These are phyloP conservation scores for Cryptococcus wingfieldii DNA, from an alignment of 1,284 basidiomycete species.

Conservation along the genomic window DNA sequence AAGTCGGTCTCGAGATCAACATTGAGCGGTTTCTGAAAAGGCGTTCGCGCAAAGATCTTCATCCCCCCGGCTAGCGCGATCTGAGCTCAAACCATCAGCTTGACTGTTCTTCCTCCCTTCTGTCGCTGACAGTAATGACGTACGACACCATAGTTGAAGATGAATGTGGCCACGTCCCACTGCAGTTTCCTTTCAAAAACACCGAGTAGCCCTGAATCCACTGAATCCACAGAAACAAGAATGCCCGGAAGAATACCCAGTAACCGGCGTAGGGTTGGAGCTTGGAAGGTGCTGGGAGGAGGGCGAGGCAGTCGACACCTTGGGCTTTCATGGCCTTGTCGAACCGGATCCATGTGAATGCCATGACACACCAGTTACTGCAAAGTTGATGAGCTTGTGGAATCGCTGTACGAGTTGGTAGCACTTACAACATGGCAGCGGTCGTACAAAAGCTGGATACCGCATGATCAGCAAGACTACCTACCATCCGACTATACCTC, in stretches of 20 bases:
- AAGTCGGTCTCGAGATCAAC: conserved; percentile 14
- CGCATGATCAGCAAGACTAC: not conserved
- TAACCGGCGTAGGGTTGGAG: conserved; percentile 20
- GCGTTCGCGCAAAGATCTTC: conserved; percentile 14
- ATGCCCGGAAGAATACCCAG: conserved; percentile 17
- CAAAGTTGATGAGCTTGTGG: conserved; percentile 2
- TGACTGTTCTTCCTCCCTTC: not conserved
- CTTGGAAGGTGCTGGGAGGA: conserved; percentile 6
- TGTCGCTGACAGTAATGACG: not conserved
- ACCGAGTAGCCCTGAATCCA: conserved; percentile 22
- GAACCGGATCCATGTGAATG: conserved; percentile 28
- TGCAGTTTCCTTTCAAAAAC: conserved; percentile 18
- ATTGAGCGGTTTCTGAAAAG: conserved; percentile 7
- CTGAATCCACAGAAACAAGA: conserved; percentile 14
- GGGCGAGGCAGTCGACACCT: conserved; percentile 12
- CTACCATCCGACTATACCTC: not conserved
- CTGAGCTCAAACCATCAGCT: not conserved
- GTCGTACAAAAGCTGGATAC: conserved; percentile 6
- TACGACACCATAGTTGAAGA: conserved; percentile 20
- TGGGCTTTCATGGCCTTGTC: conserved; percentile 22
- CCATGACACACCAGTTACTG: conserved; percentile 23
- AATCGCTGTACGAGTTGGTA: not conserved
- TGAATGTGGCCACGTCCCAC: conserved; percentile 16
- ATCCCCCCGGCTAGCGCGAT: conserved; percentile 12
- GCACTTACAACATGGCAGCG: conserved; percentile 6